Evolutionary conservation across 2,329 filamentous ascomycete genomes (phyloP).

Genomic region (Microdochium paspali): DNA sequence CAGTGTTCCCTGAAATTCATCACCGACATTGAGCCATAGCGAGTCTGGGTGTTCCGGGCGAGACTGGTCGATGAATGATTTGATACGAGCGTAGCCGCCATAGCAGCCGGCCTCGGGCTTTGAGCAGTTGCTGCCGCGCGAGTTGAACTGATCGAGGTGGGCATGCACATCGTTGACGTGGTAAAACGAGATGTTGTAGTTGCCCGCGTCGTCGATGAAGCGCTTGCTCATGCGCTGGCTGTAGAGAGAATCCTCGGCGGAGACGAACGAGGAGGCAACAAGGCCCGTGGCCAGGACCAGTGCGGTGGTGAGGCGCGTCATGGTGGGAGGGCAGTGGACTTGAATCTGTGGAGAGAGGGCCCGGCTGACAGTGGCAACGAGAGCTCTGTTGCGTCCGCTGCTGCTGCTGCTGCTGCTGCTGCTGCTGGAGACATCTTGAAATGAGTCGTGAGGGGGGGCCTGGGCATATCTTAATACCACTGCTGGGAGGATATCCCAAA

Average conservation of each 20-base stretch:
- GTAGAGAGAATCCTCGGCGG: not conserved
- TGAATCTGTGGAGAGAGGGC: not conserved
- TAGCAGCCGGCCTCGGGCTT: slow-evolving; percentile 30
- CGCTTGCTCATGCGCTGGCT: not conserved
- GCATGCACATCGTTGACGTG: slow-evolving; percentile 63
- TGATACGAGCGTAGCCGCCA: slow-evolving; percentile 56
- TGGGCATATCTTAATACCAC: no score
- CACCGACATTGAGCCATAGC: slow-evolving; percentile 44
- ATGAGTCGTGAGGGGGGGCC: no score
- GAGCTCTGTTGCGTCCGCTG: no score
- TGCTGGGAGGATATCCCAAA: no score
- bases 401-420: no score
- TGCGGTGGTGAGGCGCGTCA: not conserved
- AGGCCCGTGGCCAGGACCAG: not conserved
- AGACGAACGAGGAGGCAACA: not conserved
- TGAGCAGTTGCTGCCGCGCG: not conserved
- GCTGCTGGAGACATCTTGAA: no score
- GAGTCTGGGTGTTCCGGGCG: slow-evolving; percentile 35
- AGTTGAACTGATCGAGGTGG: slow-evolving; percentile 36
- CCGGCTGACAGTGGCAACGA: no score
- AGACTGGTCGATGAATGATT: slow-evolving; percentile 43
- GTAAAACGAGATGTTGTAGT: slow-evolving; percentile 35
- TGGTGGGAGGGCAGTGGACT: not conserved
- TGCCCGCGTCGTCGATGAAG: not conserved
- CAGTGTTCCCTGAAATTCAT: slow-evolving; percentile 60